Percentiles rank a stretch among this genome's conserved stretches.
Evolutionary conservation across 192 early-diverging fungal genomes (phyloP).

Genomic region (Coemansia sp.): DNA sequence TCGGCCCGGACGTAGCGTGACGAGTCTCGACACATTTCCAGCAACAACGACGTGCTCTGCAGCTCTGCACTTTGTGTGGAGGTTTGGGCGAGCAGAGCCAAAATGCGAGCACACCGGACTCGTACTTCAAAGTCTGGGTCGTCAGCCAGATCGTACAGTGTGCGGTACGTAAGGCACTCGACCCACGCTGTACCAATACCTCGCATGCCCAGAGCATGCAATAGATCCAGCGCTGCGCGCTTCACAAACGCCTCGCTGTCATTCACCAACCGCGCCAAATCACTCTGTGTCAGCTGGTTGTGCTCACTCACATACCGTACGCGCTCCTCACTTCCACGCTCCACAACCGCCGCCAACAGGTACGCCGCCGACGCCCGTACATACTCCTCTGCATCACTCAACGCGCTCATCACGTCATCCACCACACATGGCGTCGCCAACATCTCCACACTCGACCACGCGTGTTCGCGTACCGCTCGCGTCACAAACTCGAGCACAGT

Average conservation of each 20-base stretch:
- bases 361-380: slow-evolving; percentile 42
- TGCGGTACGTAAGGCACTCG: slow-evolving; percentile 7
- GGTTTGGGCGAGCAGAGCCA: slow-evolving; percentile 16
- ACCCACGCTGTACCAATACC: neutral
- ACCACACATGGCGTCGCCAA: slow-evolving; percentile 7
- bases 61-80: neutral
- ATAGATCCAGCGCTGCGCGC: slow-evolving; percentile 34
- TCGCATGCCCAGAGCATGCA: slow-evolving; percentile 10
- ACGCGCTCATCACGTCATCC: slow-evolving; percentile 15
- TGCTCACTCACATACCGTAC: neutral
- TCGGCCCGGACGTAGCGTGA: slow-evolving; percentile 50
- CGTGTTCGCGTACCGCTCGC: neutral
- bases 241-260: slow-evolving; percentile 53
- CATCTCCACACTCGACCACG: neutral
- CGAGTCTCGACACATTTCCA: slow-evolving; percentile 44
- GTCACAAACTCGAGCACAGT: slow-evolving; percentile 38
- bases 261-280: slow-evolving; percentile 12
- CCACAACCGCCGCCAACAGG: slow-evolving; percentile 15
- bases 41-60: slow-evolving; percentile 22
- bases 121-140: slow-evolving; percentile 51
- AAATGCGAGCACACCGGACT: slow-evolving; percentile 29
- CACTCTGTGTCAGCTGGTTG: neutral
- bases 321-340: neutral
- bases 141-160: slow-evolving; percentile 26
- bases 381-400: slow-evolving; percentile 43